These are phyloP conservation scores for Zoysia matrella DNA, from an alignment of 202 grass and related monocot genomes.

Conservation along the genomic window DNA sequence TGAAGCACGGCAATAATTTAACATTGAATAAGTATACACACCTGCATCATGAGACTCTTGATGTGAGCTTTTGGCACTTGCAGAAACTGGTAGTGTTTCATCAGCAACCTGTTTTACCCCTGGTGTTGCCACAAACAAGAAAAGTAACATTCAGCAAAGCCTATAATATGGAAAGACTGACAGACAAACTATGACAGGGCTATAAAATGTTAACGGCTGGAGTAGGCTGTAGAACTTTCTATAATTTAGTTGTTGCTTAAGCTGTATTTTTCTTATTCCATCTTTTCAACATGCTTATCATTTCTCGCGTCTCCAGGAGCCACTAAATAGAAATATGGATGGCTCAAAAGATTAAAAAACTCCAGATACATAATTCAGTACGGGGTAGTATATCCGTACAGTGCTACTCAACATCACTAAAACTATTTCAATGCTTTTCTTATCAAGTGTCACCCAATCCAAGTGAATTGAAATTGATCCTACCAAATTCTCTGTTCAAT, in stretches of 20 bases:
- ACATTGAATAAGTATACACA: slow-evolving; percentile 16
- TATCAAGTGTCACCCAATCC: neutral
- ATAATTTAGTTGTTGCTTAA: neutral
- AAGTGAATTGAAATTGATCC: neutral
- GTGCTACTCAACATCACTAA: no score
- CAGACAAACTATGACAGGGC: neutral
- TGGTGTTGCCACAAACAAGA: slow-evolving; percentile 25
- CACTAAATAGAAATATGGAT: no score
- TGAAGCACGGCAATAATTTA: slow-evolving; percentile 21
- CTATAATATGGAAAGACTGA: neutral
- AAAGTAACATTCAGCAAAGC: slow-evolving; percentile 9
- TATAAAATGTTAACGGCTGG: neutral
- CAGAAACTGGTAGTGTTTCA: slow-evolving; percentile 30
- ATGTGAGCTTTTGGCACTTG: slow-evolving; percentile 39
- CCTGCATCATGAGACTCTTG: slow-evolving; percentile 43
- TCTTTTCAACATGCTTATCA: neutral
- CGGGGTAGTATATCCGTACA: no score
- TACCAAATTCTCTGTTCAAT: neutral
- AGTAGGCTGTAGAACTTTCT: neutral
- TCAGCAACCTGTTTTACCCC: slow-evolving; percentile 22
- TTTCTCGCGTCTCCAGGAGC: no score
- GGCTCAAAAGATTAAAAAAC: no score
- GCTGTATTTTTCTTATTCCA: neutral
- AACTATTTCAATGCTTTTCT: no score
- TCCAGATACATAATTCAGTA: no score